Conservation (phyloP, 371 early-diverging fungal genomes). For the Cokeromyces recurvatus region DNA sequence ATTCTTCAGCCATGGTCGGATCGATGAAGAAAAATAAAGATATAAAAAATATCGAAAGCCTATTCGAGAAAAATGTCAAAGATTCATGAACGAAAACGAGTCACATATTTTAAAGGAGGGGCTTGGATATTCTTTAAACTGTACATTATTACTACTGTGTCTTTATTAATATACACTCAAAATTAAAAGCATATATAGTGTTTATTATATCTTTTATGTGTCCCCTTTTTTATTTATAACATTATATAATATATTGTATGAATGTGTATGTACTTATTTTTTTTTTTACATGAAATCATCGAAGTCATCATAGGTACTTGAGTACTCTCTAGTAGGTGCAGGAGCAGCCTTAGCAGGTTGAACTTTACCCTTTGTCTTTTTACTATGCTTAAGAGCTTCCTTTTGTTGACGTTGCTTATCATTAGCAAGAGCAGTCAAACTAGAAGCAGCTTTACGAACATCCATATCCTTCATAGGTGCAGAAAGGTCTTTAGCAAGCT, state of each 20-base stretch:
- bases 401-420: constrained; percentile 85
- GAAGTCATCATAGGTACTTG: constrained; percentile 62
- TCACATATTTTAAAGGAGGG: too few relatives aligned
- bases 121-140: too few relatives aligned
- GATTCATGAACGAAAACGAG: too few relatives aligned
- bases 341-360: constrained; percentile 46
- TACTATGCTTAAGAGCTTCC: constrained; percentile 65
- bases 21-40: neutral
- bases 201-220: too few relatives aligned
- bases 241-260: too few relatives aligned
- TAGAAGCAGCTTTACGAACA: constrained; percentile 74
- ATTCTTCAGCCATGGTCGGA: constrained; percentile 25
- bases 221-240: too few relatives aligned
- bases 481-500: constrained; percentile 72
- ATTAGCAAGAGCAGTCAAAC: constrained; percentile 81
- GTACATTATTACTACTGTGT: too few relatives aligned
- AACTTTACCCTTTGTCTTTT: constrained; percentile 59
- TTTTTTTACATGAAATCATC: constrained; percentile 78
- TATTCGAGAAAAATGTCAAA: neutral
- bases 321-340: constrained; percentile 28
- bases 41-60: too few relatives aligned
- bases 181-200: too few relatives aligned
- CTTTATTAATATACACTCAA: too few relatives aligned
- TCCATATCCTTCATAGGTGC: constrained; percentile 80
- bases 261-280: too few relatives aligned